A percentile compares a stretch with the other conserved stretches of the same genome.
Evolutionary conservation across 495 filamentous ascomycete species (phyloP).

Genomic region (Acidomyces sp.): DNA sequence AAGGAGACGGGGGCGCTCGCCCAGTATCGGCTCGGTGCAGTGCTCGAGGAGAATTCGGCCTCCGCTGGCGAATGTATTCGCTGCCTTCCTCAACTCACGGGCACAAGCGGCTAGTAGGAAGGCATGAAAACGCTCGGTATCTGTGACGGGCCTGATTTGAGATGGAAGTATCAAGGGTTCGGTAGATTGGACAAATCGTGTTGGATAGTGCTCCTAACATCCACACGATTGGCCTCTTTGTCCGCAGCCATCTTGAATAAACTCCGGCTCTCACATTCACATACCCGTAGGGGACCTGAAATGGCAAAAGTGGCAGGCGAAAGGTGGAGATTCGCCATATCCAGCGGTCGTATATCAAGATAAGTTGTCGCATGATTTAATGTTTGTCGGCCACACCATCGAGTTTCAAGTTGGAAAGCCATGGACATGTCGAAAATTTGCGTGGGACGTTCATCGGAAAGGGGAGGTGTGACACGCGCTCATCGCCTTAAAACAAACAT

Average conservation of each 20-base stretch:
- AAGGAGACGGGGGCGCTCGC: not conserved
- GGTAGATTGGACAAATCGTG: too few relatives aligned
- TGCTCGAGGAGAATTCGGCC: constrained; percentile 4
- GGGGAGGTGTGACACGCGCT: not conserved
- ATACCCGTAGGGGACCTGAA: too few relatives aligned
- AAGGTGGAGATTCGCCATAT: too few relatives aligned
- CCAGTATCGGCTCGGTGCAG: not conserved
- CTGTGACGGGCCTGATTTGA: not conserved
- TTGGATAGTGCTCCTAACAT: not conserved
- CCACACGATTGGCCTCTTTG: not conserved
- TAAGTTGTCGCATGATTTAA: too few relatives aligned
- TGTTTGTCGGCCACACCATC: too few relatives aligned
- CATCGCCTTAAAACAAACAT: not conserved
- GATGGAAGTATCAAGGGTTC: too few relatives aligned
- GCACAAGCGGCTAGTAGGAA: not conserved
- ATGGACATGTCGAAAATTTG: constrained; percentile 1
- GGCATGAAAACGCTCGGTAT: not conserved
- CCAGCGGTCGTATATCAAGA: too few relatives aligned
- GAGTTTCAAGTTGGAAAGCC: too few relatives aligned
- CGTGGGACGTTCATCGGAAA: not conserved
- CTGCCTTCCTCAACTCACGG: constrained; percentile 1
- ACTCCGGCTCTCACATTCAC: too few relatives aligned
- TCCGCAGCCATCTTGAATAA: not conserved
- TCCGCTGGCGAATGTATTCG: constrained; percentile 6
- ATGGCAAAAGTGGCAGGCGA: too few relatives aligned